Conservation (phyloP, 768 basidiomycete genomes). For the Suillus subluteus region DNA sequence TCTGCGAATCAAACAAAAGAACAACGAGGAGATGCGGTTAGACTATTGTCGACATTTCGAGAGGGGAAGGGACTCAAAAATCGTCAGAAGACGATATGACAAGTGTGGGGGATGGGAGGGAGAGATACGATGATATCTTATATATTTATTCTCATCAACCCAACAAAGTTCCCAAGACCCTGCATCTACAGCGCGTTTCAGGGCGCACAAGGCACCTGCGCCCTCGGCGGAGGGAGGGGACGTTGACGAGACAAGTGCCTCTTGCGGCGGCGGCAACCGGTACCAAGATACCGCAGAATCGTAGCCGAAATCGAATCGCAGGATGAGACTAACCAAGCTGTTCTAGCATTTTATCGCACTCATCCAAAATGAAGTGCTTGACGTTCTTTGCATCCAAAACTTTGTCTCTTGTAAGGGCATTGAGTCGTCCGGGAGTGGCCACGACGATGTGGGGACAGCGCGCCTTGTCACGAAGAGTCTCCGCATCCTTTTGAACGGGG, state of each 20-base stretch:
- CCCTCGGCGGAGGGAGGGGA: conserved; percentile 43
- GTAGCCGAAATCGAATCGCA: conserved; percentile 70
- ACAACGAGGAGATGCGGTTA: conserved; percentile 56
- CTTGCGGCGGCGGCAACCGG: conserved; percentile 38
- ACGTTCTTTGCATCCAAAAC: conserved; percentile 92
- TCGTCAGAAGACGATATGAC: conserved; percentile 41
- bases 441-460: conserved; percentile 99
- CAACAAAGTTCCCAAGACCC: conserved; percentile 39
- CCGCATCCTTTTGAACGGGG: conserved; percentile 90
- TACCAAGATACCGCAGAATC: conserved; percentile 43
- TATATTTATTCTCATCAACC: conserved; percentile 32
- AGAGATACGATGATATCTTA: conserved; percentile 1
- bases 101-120: not conserved
- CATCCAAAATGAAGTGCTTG: conserved; percentile 99
- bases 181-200: conserved; percentile 42
- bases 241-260: conserved; percentile 41
- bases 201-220: conserved; percentile 42
- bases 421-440: conserved; percentile 96
- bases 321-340: conserved; percentile 96
- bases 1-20: conserved; percentile 65
- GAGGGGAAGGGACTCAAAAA: conserved; percentile 54
- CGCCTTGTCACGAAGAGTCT: conserved; percentile 90
- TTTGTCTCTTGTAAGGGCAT: conserved; percentile 95
- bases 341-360: conserved; percentile 99
- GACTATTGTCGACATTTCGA: conserved; percentile 58